Conservation (phyloP, 2,329 filamentous ascomycete genomes). For the Xylaria sp. region DNA sequence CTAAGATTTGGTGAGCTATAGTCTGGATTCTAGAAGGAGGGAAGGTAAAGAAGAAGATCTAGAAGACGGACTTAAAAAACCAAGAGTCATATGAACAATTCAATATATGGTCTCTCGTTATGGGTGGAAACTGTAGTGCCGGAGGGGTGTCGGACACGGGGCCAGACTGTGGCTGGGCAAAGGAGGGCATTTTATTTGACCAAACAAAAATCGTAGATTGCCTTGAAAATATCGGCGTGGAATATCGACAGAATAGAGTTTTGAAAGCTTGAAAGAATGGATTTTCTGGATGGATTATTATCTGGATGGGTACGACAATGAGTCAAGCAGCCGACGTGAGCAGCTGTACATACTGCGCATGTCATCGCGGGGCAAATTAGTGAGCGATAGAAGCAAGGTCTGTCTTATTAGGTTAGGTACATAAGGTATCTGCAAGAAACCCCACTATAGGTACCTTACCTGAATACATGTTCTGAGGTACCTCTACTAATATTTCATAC, state of each 20-base stretch:
- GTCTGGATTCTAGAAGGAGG: not conserved
- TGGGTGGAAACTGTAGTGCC: conserved; percentile 73
- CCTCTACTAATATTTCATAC: no score
- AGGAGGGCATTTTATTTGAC: conserved; percentile 42
- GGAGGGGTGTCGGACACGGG: conserved; percentile 37
- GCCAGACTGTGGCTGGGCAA: conserved; percentile 40
- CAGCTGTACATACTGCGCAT: not conserved
- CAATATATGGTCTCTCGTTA: conserved; percentile 86
- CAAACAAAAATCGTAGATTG: not conserved
- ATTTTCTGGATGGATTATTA: not conserved
- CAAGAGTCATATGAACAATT: conserved; percentile 95
- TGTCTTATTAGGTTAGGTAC: not conserved
- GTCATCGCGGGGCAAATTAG: conserved; percentile 36
- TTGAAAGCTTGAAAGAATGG: not conserved
- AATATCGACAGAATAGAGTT: not conserved
- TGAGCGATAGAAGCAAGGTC: not conserved
- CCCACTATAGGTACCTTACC: conserved; percentile 17
- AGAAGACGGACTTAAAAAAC: conserved; percentile 74
- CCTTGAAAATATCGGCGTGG: no score
- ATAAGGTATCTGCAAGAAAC: conserved; percentile 9
- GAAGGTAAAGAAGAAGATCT: not conserved
- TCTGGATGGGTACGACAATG: conserved; percentile 8
- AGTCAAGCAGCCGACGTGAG: conserved; percentile 19
- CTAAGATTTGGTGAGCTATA: conserved; percentile 52
- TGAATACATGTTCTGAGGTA: not conserved